phyloP scores from a whole-genome alignment of 768 basidiomycete species.

The Roridomyces roridus region DNA sequence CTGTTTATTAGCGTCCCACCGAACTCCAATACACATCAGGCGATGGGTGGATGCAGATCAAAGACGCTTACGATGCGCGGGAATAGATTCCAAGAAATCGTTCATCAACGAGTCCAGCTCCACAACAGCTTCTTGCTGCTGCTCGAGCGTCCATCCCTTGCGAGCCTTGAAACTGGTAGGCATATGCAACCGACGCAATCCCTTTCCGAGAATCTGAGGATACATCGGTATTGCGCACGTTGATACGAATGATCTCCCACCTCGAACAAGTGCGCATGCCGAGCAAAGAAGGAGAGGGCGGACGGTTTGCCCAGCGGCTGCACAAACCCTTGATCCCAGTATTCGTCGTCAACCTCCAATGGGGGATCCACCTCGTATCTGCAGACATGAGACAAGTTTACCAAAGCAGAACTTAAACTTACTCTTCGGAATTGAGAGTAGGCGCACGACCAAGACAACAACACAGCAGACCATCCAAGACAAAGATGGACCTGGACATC shows the following conservation, averaged over 20 bases:
- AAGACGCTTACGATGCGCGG: conserved; percentile 52
- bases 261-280: conserved; percentile 57
- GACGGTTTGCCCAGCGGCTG: conserved; percentile 69
- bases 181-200: conserved; percentile 60
- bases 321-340: conserved; percentile 56
- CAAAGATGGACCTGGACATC: conserved; percentile 31
- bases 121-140: conserved; percentile 60
- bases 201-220: conserved; percentile 57
- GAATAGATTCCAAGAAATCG: conserved; percentile 68
- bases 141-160: conserved; percentile 52
- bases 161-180: conserved; percentile 45
- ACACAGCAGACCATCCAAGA: conserved; percentile 40
- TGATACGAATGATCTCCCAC: neutral
- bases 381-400: too few relatives aligned
- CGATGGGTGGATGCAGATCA: neutral
- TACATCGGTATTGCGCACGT: neutral
- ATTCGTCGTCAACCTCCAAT: conserved; percentile 59
- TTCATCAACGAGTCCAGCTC: conserved; percentile 65
- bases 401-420: conserved; percentile 26
- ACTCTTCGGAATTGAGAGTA: conserved; percentile 75
- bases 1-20: too few relatives aligned
- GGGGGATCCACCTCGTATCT: conserved; percentile 72
- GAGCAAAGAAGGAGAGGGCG: conserved; percentile 55
- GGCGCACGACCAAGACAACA: conserved; percentile 66
- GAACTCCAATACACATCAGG: too few relatives aligned